phyloP scores from a whole-genome alignment of 2,329 filamentous ascomycete genomes.

The Beauveria australis region DNA sequence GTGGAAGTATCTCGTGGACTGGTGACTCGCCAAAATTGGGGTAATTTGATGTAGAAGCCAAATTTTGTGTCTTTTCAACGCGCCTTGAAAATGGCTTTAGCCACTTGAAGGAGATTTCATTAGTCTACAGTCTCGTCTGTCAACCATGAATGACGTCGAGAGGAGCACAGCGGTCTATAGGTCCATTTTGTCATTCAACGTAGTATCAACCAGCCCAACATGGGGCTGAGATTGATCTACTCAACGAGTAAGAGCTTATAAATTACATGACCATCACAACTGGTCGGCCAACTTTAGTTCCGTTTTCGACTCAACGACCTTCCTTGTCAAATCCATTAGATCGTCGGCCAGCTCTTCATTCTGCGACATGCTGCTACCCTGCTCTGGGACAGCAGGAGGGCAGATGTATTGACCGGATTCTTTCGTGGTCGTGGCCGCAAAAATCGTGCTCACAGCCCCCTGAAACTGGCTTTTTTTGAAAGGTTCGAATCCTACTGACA shows the following conservation, averaged over 20 bases:
- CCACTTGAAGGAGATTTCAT: no score
- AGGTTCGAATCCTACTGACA: neutral
- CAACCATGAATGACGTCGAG: no score
- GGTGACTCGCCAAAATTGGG: neutral
- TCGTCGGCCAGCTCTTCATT: neutral
- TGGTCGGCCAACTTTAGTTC: neutral
- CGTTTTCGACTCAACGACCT: neutral
- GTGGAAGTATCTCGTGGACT: neutral
- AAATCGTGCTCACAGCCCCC: neutral
- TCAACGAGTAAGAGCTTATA: no score
- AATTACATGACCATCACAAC: neutral
- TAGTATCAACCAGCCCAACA: no score
- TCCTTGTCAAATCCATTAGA: neutral
- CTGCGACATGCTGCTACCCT: neutral
- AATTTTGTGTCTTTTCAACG: no score
- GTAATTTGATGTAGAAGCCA: no score
- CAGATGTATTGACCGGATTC: neutral
- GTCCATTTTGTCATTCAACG: no score
- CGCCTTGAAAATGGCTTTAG: no score
- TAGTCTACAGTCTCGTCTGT: no score
- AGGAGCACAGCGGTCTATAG: no score
- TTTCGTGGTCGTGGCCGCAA: neutral
- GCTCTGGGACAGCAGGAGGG: neutral
- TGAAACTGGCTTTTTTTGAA: neutral
- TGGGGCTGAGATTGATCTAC: no score